Base-by-base conservation (phyloP, 2,329 filamentous ascomycete genomes). In the Gaeumannomyces sp. region DNA sequence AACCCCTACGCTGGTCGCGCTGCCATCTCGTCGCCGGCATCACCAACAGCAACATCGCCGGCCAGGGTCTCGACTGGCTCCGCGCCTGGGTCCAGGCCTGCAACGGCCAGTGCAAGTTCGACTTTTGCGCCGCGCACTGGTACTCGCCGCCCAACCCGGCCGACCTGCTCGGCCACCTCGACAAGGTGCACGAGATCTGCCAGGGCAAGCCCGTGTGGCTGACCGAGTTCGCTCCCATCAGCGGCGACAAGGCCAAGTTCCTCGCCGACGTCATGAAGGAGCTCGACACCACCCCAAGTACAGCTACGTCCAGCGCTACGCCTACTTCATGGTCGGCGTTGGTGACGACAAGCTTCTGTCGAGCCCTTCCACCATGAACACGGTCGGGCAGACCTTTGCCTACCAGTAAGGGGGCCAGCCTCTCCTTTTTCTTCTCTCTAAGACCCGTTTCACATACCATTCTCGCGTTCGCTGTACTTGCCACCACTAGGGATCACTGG, bases 81-180 rank as follows among this genome's bases (percentile, higher is more conserved):
- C 73, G 75, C 66, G 65, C 73, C 58, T 89, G 83, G 74, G 73
- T 88, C 66, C 66, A 68, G 8, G 79, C 80, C 5, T 89, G 87
- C 75, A 71, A 75, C 60, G 73, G 74, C 64, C 67, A 76, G 60
- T 89, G 86, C 79, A 70, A 76, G 53, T 80, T 83, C 66, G 84
- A 89, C 75, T 88, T 87, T 74, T 82, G 86, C 75, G 79, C 81
- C 72, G 78, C 85, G 60, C 87, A 90, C 77, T 89, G 86, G 85
- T 90, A 90, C 76, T 82, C 81, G 61, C 74, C 75, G 57, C 76
- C 81, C 22, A 72, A 78, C 63, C 79, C 79, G 65, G 72, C 76
- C 31, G 74, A 80, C 58, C 86, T 89, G 75, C 83, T 87, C 69
- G 66, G 72, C 56, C 85, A 88, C 74, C 72, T 89, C 64, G 68